Percentiles rank a stretch among this genome's conserved stretches.
Evolutionary conservation across 23 red algal species (phyloP).

Genomic region (Chondrus crispus): DNA sequence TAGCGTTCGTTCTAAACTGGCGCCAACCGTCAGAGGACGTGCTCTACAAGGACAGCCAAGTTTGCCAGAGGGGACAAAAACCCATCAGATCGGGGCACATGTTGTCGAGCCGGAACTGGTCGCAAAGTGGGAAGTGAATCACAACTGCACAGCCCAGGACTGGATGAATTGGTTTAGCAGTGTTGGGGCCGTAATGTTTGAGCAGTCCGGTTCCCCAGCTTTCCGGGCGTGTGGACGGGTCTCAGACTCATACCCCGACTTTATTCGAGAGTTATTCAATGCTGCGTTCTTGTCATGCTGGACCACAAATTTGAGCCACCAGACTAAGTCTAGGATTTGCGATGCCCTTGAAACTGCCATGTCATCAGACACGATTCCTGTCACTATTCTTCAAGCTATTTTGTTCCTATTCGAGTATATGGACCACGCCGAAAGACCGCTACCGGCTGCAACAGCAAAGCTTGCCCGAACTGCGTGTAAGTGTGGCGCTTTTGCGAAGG

Average conservation of each 20-base stretch:
- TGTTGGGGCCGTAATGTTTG: conserved; percentile 84
- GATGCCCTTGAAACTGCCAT: conserved; percentile 68
- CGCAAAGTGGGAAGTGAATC: conserved; percentile 80
- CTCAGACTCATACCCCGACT: conserved; percentile 86
- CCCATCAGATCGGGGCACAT: conserved; percentile 29
- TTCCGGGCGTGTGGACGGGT: conserved; percentile 89
- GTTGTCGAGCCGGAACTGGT: conserved; percentile 69
- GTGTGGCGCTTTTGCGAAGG: conserved; percentile 96
- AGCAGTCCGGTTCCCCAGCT: conserved; percentile 86
- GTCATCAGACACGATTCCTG: conserved; percentile 70
- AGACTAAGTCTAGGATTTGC: conserved; percentile 67
- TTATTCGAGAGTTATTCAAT: conserved; percentile 91
- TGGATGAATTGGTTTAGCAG: conserved; percentile 87
- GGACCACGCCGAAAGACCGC: conserved; percentile 98
- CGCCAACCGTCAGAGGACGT: not conserved
- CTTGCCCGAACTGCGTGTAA: conserved; percentile 76
- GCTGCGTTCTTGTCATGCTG: conserved; percentile 97
- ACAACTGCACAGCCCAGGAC: conserved; percentile 61
- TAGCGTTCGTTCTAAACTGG: not conserved
- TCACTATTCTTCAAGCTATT: conserved; percentile 80
- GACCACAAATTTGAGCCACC: conserved; percentile 51
- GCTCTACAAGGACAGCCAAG: not conserved
- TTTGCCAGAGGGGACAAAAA: not conserved
- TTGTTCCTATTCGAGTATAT: conserved; percentile 96
- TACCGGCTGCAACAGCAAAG: conserved; percentile 71